Evolutionary conservation across 148 eudicot species (phyloP), one percentile per base, ranked within the genome.

Genomic region (Heliamphora exappendiculata): DNA sequence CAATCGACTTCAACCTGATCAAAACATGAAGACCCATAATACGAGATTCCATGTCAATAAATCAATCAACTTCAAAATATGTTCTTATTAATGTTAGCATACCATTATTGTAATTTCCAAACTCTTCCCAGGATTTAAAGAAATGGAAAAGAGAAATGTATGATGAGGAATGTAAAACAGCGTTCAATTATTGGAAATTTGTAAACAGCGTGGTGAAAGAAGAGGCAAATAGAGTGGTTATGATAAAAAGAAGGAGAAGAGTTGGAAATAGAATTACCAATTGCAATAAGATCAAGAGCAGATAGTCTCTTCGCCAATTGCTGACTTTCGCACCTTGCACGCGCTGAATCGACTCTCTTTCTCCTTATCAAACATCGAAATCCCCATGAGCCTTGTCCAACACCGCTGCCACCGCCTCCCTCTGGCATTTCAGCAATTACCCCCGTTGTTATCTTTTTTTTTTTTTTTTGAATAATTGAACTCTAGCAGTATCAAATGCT

Each of bases 291-390:
- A 36, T 85, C 84, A 81, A 74, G 58, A 66, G 79, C 78, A 76
- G 81, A 70, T 62, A 85, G 75, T 34, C 67, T 76, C 72, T 73
- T 82, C 47, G 88, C 88, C 67, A 85, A 72, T 76, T 85, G 86
- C 59, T 67, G 79, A n/a, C 79, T 77, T 16, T 16, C 77, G 29
- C 65, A 11, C 36, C 36, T 59, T 59, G 65, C 5, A 13, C 49
- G 65, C 62, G 54, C 29, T 34, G 86, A 77, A 74, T 84, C 86
- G 22, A 75, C 81, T 49, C 78, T 81, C 60, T 84, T 84, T 70
- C 81, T 80, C 75, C 86, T 77, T 1, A 78, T 50, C 78, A 84
- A 74, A 49, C 65, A 77, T 26, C 67, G 29, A 29, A 80, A 78
- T 39, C 84, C 81, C 65, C 65, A 59, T 19, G 29, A 28, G 29